These are phyloP conservation scores for Aspergillus sp. DNA, from an alignment of 2,329 filamentous ascomycete genomes.

Conservation along the genomic window DNA sequence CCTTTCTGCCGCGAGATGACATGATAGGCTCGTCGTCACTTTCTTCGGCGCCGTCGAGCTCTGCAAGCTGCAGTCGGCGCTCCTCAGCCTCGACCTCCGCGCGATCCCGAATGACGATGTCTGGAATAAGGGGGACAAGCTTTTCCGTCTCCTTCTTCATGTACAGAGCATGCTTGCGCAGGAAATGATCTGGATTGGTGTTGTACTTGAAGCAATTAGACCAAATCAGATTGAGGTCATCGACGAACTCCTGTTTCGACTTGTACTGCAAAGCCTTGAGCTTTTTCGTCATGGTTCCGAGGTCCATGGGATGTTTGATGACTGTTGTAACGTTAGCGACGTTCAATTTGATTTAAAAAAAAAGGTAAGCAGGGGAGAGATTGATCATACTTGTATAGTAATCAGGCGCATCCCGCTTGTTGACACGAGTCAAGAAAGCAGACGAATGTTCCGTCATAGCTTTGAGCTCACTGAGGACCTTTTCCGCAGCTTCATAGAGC, in stretches of 20 bases:
- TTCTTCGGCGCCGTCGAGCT: conserved; percentile 81
- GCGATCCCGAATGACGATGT: conserved; percentile 83
- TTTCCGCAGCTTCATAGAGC: conserved; percentile 93
- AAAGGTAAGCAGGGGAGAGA: neutral
- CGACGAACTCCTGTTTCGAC: conserved; percentile 91
- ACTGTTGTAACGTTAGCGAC: conserved; percentile 51
- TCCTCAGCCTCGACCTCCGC: conserved; percentile 89
- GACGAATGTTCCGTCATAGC: conserved; percentile 96
- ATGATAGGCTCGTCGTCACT: conserved; percentile 98
- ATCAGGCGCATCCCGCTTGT: conserved; percentile 94
- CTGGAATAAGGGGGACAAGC: conserved; percentile 89
- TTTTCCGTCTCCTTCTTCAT: conserved; percentile 99
- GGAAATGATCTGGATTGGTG: conserved; percentile 78
- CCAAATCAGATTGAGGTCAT: conserved; percentile 94
- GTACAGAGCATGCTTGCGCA: conserved; percentile 88
- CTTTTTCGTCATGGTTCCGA: conserved; percentile 98
- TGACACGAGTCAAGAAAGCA: conserved; percentile 91
- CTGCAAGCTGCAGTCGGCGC: conserved; percentile 77
- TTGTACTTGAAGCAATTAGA: conserved; percentile 96
- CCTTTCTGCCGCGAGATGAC: conserved; percentile 90
- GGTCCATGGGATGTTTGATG: conserved; percentile 97
- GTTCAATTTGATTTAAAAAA: neutral
- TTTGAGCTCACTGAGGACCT: conserved; percentile 94
- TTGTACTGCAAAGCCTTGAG: conserved; percentile 77
- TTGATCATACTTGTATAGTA: conserved; percentile 77